Base-by-base conservation (phyloP, 2,329 filamentous ascomycete species). In the Truncatella angustata region DNA sequence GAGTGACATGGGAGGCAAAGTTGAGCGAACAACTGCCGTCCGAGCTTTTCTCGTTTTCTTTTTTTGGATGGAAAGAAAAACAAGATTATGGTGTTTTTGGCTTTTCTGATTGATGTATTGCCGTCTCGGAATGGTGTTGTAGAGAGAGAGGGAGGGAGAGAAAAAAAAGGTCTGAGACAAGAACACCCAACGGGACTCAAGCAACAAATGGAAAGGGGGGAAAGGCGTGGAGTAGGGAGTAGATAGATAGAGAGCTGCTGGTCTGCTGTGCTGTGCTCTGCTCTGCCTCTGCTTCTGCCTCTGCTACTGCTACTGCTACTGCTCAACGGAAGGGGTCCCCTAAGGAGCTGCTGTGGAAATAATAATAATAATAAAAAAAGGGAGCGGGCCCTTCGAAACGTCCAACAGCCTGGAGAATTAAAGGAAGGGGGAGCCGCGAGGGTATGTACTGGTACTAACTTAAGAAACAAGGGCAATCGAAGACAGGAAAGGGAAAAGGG, bases 1-100 rank as follows among this genome's bases (percentile, higher is more conserved):
- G 48, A 55, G 50, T 49, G 57, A 54, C 26, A 48, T 49, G 43
- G 45, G 45, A 48, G 49, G 37, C 32, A 35, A 51, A 24, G 34
- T 12, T 28, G 32, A 26, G 28, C 30, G 30, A 37, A 28, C 46
- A 51, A 40, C 23, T n/a, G 28, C 24, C 21, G 42, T 44, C 44
- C 44, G 37, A 51, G 30, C 36, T 42, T 26, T 23, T 44, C 40
- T n/a, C n/a, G 20, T n/a, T 28, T 23, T 44, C 28, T 24, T 28
- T 28, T 44, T 43, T 44, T 18, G 5, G 16, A 26, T 24, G 45
- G 26, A 24, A 49, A 47, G 49, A 46, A 40, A 37, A 46, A 49
- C 18, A 10, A 45, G n/a, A 30, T 35, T 26, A 44, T 21, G 18
- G 20, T 35, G 18, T 36, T 23, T 45, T 35, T 45, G n/a, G 32